Base-by-base conservation (phyloP, 192 early-diverging fungal species). In the Funneliformis mosseae region DNA sequence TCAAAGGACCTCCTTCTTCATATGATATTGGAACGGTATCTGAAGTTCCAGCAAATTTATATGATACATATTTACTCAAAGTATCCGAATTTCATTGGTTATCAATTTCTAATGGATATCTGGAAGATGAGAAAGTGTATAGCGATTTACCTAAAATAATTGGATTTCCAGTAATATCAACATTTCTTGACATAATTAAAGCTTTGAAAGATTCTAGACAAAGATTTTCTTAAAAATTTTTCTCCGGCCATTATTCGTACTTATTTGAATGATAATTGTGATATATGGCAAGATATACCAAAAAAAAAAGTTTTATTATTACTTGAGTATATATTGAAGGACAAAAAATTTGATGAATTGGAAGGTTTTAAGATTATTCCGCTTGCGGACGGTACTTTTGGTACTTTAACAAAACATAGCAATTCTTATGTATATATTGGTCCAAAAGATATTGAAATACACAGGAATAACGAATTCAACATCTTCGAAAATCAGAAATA, bases 301-400 rank as follows among this genome's bases (percentile, higher is more conserved):
- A 39, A 41, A 43, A 11, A 70, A 42, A n/a, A 70, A 70, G 23
- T 42, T 0, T 70, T 70, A 41, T 2, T 2, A 4, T 70, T 70
- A n/a, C n/a, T 70, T 43, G 1, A n/a, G 8, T 70, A 70, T 45
- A 43, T 70, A 23, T 41, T 70, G 10, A n/a, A 70, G 1, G 68
- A 70, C n/a, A 14, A 70, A 42, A 43, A 42, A n/a, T 70, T 43
- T 43, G n/a, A 41, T n/a, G 71, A 73, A 73, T 73, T 73, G 21
- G 42, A 73, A 48, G 45, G 45, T 0, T 27, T 73, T 1, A 23
- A 45, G 50, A 48, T 73, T 8, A 73, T 73, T 48, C 71, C 71
- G 7, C 28, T 73, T 1, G 42, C 71, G 0, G 45, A 73, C 50
- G 25, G 23, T 48, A 9, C 12, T 16, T 43, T 73, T 4, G 71